Base-by-base conservation (phyloP, 176 grass and related monocot species). In the Zea luxurians region DNA sequence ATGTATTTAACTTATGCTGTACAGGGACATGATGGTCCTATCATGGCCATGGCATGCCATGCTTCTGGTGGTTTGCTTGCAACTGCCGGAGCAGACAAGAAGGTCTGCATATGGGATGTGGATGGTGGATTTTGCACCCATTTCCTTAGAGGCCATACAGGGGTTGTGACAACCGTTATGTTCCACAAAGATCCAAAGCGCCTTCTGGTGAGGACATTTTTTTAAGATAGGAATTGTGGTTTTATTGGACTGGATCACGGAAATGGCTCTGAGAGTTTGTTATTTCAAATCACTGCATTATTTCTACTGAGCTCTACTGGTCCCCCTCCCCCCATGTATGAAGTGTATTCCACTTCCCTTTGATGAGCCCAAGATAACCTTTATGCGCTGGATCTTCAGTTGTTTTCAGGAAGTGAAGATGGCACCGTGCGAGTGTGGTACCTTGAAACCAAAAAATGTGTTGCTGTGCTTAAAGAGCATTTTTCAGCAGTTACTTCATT, bases 51-150 rank as follows among this genome's bases (percentile, higher is more conserved):
- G 91, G 77, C 89, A 73, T 93, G 89, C 82, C 94, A 97, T 92
- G 93, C 89, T 37, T 97, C 94, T 76, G 91, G 91, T 13, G 94
- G 94, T 35, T 92, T 97, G 87, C 85, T 97, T 70, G 94, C 89
- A 82, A 97, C 91, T 74, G 94, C 89, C 47, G 94, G 91, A 79
- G 91, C 91, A 69, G 91, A 94, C 78, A 97, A 90, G 84, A 94
- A 88, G 83, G 94, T 92, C 5, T 94, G 85, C 61, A 73, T 94
- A 40, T 97, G 94, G 91, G 94, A 97, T 86, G 89, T 97, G 11
- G 91, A 94, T 83, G 94, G 94, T 71, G 94, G 94, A n/a, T 97
- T 97, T 78, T 97, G 94, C 85, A 97, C 91, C 8, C 91, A 94
- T 90, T 97, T 94, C 78, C 91, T 97, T 75, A 93, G 84, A 88